These are phyloP conservation scores for Carex arenaria DNA, from an alignment of 202 grass and related monocot species.

Conservation along the genomic window DNA sequence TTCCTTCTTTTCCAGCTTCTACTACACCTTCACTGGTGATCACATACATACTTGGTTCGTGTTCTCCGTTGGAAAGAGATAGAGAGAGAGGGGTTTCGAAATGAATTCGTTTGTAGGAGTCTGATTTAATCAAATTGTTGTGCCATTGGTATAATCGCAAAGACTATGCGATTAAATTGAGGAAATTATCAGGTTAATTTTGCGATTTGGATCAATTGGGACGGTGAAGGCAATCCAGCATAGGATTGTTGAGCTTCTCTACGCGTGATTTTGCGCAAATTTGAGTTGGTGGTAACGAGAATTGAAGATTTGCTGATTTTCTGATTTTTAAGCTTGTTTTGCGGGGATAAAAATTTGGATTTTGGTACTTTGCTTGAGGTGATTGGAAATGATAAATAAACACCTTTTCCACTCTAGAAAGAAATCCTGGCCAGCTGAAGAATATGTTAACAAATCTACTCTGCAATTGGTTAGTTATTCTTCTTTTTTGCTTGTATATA, in stretches of 20 bases:
- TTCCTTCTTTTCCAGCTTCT: background rate
- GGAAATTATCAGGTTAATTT: background rate
- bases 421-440: conserved; percentile 71
- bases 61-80: background rate
- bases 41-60: background rate
- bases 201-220: background rate
- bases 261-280: background rate
- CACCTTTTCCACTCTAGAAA: conserved; percentile 54
- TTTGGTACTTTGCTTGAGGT: conserved; percentile 14
- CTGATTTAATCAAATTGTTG: background rate
- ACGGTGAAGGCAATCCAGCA: background rate
- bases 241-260: background rate
- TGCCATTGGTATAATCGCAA: background rate
- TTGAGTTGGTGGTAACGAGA: background rate
- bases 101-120: background rate
- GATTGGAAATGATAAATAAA: conserved; percentile 55
- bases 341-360: background rate
- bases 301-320: background rate
- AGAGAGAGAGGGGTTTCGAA: background rate
- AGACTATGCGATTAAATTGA: background rate
- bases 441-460: conserved; percentile 58
- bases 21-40: background rate
- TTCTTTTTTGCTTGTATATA: background rate
- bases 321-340: background rate
- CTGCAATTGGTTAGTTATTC: conserved; percentile 34